Percentiles rank a stretch among this genome's conserved stretches.
Conservation (phyloP, 768 basidiomycete species). For the Tricholoma matsutake region DNA sequence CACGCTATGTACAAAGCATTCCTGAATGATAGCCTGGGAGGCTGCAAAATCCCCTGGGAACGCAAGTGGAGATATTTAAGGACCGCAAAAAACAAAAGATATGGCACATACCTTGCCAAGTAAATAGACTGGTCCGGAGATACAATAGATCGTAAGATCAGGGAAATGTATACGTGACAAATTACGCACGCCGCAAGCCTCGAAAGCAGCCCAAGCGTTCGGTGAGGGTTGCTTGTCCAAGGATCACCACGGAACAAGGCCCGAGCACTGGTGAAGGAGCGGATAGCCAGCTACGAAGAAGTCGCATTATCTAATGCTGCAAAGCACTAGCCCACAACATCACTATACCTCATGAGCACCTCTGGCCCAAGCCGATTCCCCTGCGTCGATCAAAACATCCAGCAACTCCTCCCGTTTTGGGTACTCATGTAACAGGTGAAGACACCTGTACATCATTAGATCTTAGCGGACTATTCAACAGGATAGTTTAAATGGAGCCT, state of each 20-base stretch:
- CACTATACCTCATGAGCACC: slow-evolving; percentile 68
- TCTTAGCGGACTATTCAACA: background rate
- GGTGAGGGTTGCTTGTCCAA: slow-evolving; percentile 46
- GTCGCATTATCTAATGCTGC: background rate
- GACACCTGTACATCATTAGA: slow-evolving; percentile 41
- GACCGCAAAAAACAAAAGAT: no score
- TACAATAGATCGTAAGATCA: background rate
- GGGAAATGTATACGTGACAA: background rate
- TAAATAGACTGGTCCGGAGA: slow-evolving; percentile 42
- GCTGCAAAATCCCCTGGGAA: slow-evolving; percentile 47
- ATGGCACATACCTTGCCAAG: slow-evolving; percentile 55
- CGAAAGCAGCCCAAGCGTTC: slow-evolving; percentile 52
- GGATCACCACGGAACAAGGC: slow-evolving; percentile 50
- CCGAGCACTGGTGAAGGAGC: slow-evolving; percentile 58
- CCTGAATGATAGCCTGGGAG: slow-evolving; percentile 51
- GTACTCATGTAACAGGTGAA: slow-evolving; percentile 58
- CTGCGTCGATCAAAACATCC: slow-evolving; percentile 61
- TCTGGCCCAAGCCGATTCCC: slow-evolving; percentile 66
- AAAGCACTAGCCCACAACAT: background rate
- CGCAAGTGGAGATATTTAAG: slow-evolving; percentile 1
- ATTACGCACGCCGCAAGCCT: slow-evolving; percentile 59
- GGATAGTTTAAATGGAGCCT: slow-evolving; percentile 3
- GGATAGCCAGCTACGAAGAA: slow-evolving; percentile 49
- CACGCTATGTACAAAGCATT: slow-evolving; percentile 49
- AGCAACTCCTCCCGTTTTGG: slow-evolving; percentile 59